These are phyloP conservation scores for Sarocladiaceae sp. DNA, from an alignment of 2,329 filamentous ascomycete genomes.

Conservation along the genomic window DNA sequence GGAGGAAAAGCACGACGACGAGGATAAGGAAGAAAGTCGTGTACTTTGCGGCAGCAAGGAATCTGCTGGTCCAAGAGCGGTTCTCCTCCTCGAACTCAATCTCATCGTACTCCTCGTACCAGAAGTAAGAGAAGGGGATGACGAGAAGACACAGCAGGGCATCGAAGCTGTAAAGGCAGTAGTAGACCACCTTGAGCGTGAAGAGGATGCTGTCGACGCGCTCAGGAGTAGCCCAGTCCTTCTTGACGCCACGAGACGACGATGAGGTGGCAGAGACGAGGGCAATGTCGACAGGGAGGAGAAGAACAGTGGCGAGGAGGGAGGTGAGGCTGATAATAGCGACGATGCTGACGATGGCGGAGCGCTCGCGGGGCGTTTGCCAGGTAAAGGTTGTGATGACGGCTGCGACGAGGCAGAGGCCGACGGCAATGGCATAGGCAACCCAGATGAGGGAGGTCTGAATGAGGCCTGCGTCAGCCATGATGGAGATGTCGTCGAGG, in stretches of 20 bases:
- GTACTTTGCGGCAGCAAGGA: constrained; percentile 86
- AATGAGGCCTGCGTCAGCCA: constrained; percentile 54
- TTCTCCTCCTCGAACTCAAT: constrained; percentile 77
- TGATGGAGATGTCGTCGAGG: constrained; percentile 15
- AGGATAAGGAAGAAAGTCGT: constrained; percentile 78
- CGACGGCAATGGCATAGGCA: constrained; percentile 78
- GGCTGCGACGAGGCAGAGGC: constrained; percentile 67
- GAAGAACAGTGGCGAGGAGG: constrained; percentile 82
- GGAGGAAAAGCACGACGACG: constrained; percentile 74
- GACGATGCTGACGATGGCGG: constrained; percentile 71
- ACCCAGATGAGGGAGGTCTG: constrained; percentile 93
- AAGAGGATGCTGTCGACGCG: constrained; percentile 71
- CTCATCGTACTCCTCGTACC: constrained; percentile 96
- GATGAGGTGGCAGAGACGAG: constrained; percentile 84
- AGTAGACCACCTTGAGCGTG: constrained; percentile 85
- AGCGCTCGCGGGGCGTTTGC: constrained; percentile 83
- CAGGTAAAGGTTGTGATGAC: constrained; percentile 86
- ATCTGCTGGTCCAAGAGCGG: constrained; percentile 61
- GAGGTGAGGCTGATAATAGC: constrained; percentile 82
- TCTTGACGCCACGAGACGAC: constrained; percentile 71
- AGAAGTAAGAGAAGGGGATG: constrained; percentile 96
- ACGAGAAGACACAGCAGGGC: constrained; percentile 82
- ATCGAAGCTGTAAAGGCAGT: constrained; percentile 86
- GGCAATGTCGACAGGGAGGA: constrained; percentile 92
- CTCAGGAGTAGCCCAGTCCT: constrained; percentile 87